Evolutionary conservation across 2,329 filamentous ascomycete genomes (phyloP), one percentile per base, ranked within the genome.

Genomic region (Metarhizium album): DNA sequence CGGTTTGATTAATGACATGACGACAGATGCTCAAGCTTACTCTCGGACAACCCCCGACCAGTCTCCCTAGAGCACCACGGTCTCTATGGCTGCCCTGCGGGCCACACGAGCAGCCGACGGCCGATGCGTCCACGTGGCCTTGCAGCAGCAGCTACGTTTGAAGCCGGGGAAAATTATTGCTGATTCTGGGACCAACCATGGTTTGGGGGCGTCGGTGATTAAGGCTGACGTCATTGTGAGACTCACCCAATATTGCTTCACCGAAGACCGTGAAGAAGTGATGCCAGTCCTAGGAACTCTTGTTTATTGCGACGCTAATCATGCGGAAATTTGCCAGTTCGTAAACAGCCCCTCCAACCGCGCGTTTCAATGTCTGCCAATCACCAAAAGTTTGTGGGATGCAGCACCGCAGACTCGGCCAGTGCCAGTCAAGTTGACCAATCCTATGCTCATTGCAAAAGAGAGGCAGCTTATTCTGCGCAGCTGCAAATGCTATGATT

Each of bases 51-150:
- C 8, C 23, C 13, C 40, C 52, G 22, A 53, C 62, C 63, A 65
- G 63, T 62, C 53, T 56, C 47, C 51, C 50, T 43, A 53, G 53
- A 57, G 54, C 61, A 65, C 62, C n/a, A n/a, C n/a, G n/a, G 62
- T 65, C 52, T 53, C 40, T 38, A 37, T 47, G 58, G 59, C 54
- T 11, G n/a, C 37, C 16, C 18, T 40, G 56, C 54, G 59, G 62
- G 58, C 57, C 54, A 52, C 54, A 37, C 38, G 45, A 43, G 47
- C 35, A 49, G 38, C 52, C 42, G 45, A 42, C 48, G 54, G 57
- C 11, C 33, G 3, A 18, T 31, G 13, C 46, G 33, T 49, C 42
- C 48, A 49, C 42, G 11, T 48, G 46, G 50, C 22, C 38, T 22
- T 51, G 27, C 45, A 51, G 35, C 22, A 31, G 40, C n/a, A 23